Percentiles rank a stretch among this genome's conserved stretches.
Evolutionary conservation across 306 rosid genomes (phyloP).

Genomic region (Mimosa pudica): DNA sequence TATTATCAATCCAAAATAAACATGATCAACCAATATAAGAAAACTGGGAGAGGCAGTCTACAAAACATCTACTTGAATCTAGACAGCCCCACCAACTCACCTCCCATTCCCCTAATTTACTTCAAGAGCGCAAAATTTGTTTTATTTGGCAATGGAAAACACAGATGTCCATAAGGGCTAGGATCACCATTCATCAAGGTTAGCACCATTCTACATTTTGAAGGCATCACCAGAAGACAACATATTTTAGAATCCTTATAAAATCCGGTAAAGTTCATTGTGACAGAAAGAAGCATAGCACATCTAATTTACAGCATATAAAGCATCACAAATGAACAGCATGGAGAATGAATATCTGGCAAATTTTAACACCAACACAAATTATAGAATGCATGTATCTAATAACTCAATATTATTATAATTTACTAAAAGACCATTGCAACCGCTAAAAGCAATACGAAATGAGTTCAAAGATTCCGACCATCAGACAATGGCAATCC

Average conservation of each 20-base stretch:
- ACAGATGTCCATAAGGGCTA: slow-evolving; percentile 16
- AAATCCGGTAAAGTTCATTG: not conserved
- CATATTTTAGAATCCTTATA: not conserved
- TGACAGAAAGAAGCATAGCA: not conserved
- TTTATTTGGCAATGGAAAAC: not conserved
- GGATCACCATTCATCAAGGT: not conserved
- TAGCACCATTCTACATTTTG: slow-evolving; percentile 8
- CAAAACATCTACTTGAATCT: slow-evolving; percentile 6
- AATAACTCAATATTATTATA: not conserved
- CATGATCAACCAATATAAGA: slow-evolving; percentile 5
- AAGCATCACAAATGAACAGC: slow-evolving; percentile 22
- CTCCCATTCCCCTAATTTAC: slow-evolving; percentile 1
- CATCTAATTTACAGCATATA: slow-evolving; percentile 20
- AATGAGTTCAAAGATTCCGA: slow-evolving; percentile 44
- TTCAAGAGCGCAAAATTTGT: not conserved
- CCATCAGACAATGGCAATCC: slow-evolving; percentile 73
- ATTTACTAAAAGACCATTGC: slow-evolving; percentile 20
- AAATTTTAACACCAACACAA: not conserved
- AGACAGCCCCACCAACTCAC: not conserved
- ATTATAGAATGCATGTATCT: slow-evolving; percentile 10
- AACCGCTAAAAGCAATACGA: slow-evolving; percentile 29
- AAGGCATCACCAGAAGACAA: not conserved
- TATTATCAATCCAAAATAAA: slow-evolving; percentile 1
- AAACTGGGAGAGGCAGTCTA: slow-evolving; percentile 7
- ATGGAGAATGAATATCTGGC: not conserved